Evolutionary conservation across 1,284 basidiomycete species (phyloP).

Genomic region (Ustilago nuda): DNA sequence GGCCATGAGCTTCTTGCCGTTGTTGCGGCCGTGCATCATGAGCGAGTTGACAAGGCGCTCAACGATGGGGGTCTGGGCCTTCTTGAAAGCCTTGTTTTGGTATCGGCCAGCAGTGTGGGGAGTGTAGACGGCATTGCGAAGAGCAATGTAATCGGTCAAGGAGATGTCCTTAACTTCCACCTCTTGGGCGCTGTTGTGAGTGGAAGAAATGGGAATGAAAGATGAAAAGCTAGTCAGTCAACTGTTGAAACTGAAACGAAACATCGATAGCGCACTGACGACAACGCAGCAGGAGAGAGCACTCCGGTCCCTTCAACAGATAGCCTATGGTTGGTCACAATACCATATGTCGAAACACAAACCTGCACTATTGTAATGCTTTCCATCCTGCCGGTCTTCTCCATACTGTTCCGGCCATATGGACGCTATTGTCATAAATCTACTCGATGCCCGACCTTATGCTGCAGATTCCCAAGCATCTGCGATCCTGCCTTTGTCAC

Average conservation of each 20-base stretch:
- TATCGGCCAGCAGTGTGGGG: constrained; percentile 98
- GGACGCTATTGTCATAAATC: not conserved
- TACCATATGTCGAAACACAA: not conserved
- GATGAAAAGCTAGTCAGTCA: constrained; percentile 21
- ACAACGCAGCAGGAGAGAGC: not conserved
- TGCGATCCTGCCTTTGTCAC: not conserved
- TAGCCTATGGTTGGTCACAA: not conserved
- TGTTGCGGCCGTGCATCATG: constrained; percentile 99
- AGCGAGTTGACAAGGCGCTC: constrained; percentile 97
- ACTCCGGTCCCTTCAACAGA: not conserved
- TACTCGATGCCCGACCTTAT: not conserved
- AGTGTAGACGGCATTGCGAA: constrained; percentile 96
- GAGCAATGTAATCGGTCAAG: constrained; percentile 91
- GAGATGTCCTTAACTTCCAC: constrained; percentile 97
- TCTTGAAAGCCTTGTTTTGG: constrained; percentile 99
- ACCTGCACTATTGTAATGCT: not conserved
- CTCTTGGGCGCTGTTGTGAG: constrained; percentile 72
- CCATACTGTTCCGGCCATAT: no score
- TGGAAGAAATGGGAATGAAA: constrained; percentile 13
- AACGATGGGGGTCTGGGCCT: constrained; percentile 99
- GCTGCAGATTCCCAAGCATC: not conserved
- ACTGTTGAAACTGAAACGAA: not conserved
- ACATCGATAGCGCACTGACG: not conserved
- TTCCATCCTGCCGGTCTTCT: not conserved
- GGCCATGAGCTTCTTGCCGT: constrained; percentile 99